Evolutionary conservation across 257 asterid species (phyloP).

Genomic region (Osmanthus fragrans): DNA sequence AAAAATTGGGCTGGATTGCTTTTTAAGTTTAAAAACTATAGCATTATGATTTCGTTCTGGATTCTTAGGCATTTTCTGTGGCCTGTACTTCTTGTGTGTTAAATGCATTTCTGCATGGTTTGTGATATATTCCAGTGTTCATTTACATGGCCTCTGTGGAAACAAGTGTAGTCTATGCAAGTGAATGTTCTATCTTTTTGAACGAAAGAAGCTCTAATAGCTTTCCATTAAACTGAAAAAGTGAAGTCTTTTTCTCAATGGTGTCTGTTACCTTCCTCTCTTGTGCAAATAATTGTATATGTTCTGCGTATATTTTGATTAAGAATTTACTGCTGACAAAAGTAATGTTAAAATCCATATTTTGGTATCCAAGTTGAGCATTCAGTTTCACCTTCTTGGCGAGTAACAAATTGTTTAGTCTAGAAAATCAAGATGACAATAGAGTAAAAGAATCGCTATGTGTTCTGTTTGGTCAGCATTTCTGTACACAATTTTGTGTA

Average conservation of each 20-base stretch:
- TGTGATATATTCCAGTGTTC: neutral
- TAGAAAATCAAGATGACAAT: too few species aligned
- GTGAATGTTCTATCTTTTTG: neutral
- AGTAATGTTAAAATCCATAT: too few species aligned
- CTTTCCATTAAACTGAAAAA: neutral
- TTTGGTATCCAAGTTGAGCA: neutral
- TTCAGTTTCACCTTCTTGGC: neutral
- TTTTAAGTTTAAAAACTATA: too few species aligned
- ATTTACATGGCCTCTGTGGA: neutral
- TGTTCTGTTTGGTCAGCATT: neutral
- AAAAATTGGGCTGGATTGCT: neutral
- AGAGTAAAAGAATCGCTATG: too few species aligned
- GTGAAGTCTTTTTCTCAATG: neutral
- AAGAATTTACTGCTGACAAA: neutral
- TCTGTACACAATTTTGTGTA: neutral
- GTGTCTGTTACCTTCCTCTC: neutral
- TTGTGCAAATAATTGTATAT: neutral
- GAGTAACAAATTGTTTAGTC: neutral
- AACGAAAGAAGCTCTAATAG: neutral
- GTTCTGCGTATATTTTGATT: neutral
- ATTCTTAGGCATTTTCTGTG: too few species aligned
- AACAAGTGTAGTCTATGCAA: neutral
- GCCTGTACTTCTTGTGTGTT: neutral
- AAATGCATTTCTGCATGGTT: neutral
- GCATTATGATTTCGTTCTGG: too few species aligned